Conservation (phyloP, 108 stramenopile species). For the Skeletonema potamos region DNA sequence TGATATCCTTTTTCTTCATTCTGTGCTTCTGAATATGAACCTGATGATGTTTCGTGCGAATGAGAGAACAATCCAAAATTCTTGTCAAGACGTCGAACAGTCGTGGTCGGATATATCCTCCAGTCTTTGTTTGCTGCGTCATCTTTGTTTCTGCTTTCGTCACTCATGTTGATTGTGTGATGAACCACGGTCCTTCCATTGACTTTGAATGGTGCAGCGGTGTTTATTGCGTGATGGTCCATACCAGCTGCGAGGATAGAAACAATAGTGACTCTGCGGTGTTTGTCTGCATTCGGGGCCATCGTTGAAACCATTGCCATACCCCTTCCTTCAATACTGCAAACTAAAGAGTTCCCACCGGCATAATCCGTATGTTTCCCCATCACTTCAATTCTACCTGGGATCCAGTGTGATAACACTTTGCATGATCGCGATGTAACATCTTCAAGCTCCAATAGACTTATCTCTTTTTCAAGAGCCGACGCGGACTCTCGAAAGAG, state of each 20-base stretch:
- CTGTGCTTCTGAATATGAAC: background rate
- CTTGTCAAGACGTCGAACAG: constrained; percentile 14
- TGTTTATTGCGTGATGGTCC: constrained; percentile 4
- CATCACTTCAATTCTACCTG: constrained; percentile 33
- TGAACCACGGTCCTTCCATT: constrained; percentile 20
- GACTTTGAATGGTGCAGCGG: constrained; percentile 9
- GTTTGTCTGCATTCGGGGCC: background rate
- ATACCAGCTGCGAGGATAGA: constrained; percentile 17
- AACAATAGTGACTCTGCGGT: constrained; percentile 14
- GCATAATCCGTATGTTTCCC: constrained; percentile 37
- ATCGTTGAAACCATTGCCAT: constrained; percentile 21
- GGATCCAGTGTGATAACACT: constrained; percentile 5
- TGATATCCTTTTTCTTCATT: background rate
- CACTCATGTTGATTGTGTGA: constrained; percentile 8
- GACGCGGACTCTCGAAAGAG: background rate
- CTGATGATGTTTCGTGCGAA: background rate
- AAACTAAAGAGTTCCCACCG: constrained; percentile 27
- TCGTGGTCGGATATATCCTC: constrained; percentile 15
- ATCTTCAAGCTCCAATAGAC: no score
- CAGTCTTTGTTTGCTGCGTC: background rate
- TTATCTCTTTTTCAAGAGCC: background rate
- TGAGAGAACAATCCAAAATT: constrained; percentile 21
- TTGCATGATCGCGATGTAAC: background rate
- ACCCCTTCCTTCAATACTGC: constrained; percentile 10
- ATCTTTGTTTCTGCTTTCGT: background rate